A percentile compares a stretch with the other conserved stretches of the same genome.
Evolutionary conservation across 257 asterid species (phyloP).

Genomic region (Pogostemon cablin): DNA sequence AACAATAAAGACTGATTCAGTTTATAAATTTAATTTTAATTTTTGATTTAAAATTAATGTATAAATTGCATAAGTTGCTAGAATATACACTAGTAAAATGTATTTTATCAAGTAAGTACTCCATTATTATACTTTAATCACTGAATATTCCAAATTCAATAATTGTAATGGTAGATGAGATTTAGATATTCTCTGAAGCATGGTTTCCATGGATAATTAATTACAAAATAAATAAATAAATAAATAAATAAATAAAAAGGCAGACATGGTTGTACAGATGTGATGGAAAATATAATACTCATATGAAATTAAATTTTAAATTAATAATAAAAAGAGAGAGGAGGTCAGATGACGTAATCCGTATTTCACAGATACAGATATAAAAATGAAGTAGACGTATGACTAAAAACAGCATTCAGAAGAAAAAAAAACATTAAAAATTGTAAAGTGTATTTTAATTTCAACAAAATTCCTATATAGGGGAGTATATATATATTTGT

Average conservation of each 20-base stretch:
- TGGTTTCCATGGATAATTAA: not conserved
- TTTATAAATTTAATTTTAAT: no score
- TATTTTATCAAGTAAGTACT: not conserved
- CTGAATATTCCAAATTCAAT: not conserved
- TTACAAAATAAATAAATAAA: not conserved
- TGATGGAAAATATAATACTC: constrained; percentile 17
- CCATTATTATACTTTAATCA: no score
- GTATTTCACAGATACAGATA: constrained; percentile 29
- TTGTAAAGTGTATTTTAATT: no score
- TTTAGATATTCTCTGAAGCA: not conserved
- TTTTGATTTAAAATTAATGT: no score
- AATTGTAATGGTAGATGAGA: not conserved
- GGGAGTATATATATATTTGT: not conserved
- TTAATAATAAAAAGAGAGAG: constrained; percentile 5
- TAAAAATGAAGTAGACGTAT: not conserved
- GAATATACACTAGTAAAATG: no score
- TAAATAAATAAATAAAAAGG: no score
- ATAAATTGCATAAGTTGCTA: no score
- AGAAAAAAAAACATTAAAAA: not conserved
- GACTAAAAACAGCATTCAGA: not conserved
- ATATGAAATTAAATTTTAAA: constrained; percentile 5
- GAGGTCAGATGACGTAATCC: constrained; percentile 29
- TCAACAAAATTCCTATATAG: not conserved
- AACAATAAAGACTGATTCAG: no score
- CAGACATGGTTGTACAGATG: constrained; percentile 21